These are phyloP conservation scores for Penicillium crystallinum DNA, from an alignment of 495 filamentous ascomycete genomes.

Conservation along the genomic window DNA sequence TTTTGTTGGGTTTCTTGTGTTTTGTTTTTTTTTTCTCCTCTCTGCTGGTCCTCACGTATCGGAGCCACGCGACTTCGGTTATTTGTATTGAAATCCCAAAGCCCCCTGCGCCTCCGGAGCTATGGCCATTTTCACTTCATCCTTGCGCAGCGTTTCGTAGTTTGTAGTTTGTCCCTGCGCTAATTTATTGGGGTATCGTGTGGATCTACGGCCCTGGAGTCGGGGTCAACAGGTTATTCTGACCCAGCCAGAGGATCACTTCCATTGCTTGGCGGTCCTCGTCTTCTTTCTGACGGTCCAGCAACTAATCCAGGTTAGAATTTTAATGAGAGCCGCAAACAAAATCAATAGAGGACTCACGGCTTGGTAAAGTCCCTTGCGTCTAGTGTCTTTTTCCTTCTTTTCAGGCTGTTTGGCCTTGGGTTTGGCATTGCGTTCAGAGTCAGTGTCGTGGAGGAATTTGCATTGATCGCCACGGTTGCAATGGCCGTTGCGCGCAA, in stretches of 20 bases:
- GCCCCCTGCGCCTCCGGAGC: conserved; percentile 1
- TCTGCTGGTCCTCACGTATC: neutral
- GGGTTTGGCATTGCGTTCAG: conserved; percentile 29
- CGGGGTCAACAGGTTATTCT: conserved; percentile 32
- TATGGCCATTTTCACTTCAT: neutral
- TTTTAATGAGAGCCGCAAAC: neutral
- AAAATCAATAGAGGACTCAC: conserved; percentile 31
- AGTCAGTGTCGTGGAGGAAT: conserved; percentile 37
- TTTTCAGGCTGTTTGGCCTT: conserved; percentile 23
- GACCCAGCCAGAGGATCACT: conserved; percentile 41
- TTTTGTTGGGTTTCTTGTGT: neutral
- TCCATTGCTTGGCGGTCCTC: conserved; percentile 42
- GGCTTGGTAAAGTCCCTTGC: conserved; percentile 47
- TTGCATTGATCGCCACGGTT: conserved; percentile 41
- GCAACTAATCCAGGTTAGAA: conserved; percentile 30
- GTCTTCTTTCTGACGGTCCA: conserved; percentile 43
- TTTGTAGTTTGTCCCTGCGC: neutral
- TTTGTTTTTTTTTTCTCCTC: neutral
- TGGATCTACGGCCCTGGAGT: neutral
- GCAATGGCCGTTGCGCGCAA: conserved; percentile 43
- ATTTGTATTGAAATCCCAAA: neutral
- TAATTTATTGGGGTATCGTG: conserved; percentile 7
- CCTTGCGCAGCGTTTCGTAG: neutral
- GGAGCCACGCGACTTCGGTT: conserved; percentile 4
- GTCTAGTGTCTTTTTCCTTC: conserved; percentile 30